Base-by-base conservation (phyloP, 805 yeast genomes). In the Wickerhamiella cacticola region DNA sequence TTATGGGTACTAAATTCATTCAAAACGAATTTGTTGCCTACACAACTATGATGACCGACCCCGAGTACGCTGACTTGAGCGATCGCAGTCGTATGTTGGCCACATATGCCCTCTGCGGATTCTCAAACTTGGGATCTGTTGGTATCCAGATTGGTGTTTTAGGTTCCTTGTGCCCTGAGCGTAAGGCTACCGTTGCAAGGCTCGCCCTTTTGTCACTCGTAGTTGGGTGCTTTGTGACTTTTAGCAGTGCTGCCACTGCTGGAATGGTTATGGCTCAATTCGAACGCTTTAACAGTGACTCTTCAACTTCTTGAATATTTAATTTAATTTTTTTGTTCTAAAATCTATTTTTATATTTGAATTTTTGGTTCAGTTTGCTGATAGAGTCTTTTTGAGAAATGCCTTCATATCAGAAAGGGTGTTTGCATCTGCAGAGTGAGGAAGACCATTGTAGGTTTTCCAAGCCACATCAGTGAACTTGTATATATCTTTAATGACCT, bases 371-470 rank as follows among this genome's bases (percentile, higher is more conserved):
- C n/a, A 71, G 28, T 10, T n/a, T n/a, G n/a, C n/a, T n/a, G n/a
- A 4, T 6, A 15, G 21, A 4, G 19, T 51, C 60, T 41, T 59
- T 60, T 41, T 61, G 61, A 25, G 80, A 57, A 79, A 78, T 2
- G 60, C 56, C 31, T 69, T 57, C 7, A 79, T 67, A 34, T 80
- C 82, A 1, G 50, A 57, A 52, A 89, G 59, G 60, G 87, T 96
- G 46, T 78, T 75, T 16, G 79, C 78, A 46, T 68, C 68, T 1
- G 85, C 74, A 31, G 80, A 71, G 63, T 88, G 97, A 0, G 69
- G 78, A 62, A 85, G 65, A 0, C 82, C 83, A 4, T 61, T 57
- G 59, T 85, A 89, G 8, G 66, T 63, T 41, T 77, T 82, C 21
- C 63, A 58, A 52, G 71, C 71, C 19, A 70, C 59, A 18, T 54